Evolutionary conservation across 495 filamentous ascomycete genomes (phyloP).

Genomic region (Neurospora sp.): DNA sequence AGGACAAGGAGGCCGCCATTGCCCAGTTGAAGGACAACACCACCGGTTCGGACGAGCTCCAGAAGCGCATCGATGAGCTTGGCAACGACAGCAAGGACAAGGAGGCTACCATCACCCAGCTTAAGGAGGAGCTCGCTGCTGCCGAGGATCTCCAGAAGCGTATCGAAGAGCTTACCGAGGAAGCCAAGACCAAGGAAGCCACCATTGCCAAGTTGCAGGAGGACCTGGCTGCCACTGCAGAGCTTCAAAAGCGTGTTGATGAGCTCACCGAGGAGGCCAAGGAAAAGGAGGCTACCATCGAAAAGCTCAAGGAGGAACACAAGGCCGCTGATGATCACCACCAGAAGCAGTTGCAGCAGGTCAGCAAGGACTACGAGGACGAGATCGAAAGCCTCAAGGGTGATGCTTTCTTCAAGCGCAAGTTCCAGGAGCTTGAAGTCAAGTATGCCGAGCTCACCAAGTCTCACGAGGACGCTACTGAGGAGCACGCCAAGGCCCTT

Average conservation of each 20-base stretch:
- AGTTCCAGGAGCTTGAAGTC: conserved; percentile 39
- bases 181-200: conserved; percentile 30
- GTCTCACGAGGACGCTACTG: conserved; percentile 28
- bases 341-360: conserved; percentile 35
- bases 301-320: conserved; percentile 33
- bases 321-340: conserved; percentile 36
- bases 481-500: conserved; percentile 28
- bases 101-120: conserved; percentile 10
- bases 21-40: conserved; percentile 33
- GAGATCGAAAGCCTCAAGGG: conserved; percentile 48
- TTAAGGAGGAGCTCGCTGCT: conserved; percentile 35
- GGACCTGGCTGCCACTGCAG: conserved; percentile 29
- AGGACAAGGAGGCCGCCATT: conserved; percentile 26
- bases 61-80: conserved; percentile 21
- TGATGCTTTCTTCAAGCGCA: conserved; percentile 44
- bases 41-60: conserved; percentile 27
- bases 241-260: conserved; percentile 34
- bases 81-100: conserved; percentile 30
- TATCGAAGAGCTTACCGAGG: conserved; percentile 38
- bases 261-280: conserved; percentile 27
- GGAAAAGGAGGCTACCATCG: conserved; percentile 22
- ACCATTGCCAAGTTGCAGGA: conserved; percentile 33
- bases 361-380: conserved; percentile 44
- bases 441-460: conserved; percentile 35
- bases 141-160: conserved; percentile 37